Evolutionary conservation across 257 asterid genomes (phyloP), one percentile per base, ranked within the genome.

Genomic region (Solanum sejunctum): DNA sequence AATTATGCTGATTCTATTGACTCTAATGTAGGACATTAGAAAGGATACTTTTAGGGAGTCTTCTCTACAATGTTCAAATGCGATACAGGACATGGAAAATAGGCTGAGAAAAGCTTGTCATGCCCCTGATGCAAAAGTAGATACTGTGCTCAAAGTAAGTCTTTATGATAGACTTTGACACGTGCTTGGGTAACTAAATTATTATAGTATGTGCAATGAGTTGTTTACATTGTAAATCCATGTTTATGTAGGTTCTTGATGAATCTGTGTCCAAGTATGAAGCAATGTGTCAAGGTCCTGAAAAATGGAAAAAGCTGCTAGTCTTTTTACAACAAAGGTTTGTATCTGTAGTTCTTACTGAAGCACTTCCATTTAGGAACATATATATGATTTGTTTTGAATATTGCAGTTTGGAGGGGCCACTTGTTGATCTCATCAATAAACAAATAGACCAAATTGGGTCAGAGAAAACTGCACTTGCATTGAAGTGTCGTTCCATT

Each of bases 11-110:
- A 89, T 86, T 85, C 88, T 64, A 45, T 21, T 61, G 73, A 69
- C 87, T 51, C 77, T 88, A 17, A 80, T 90, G 93, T 92, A 97
- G 99, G 99, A 93, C 89, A 89, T 91, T 10, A 97, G 90, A 90
- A 95, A 90, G 91, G 98, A 97, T 88, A 94, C 98, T 84, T 97
- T 91, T 86, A 90, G 98, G 91, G 99, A 97, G 87, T 98, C 99
- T 66, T 92, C 90, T 91, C 87, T 92, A 85, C 92, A 88, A 63
- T 94, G 98, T 87, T 88, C 97, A 67, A 93, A 88, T 80, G 87
- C 94, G 85, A 89, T 95, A 83, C 95, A 95, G 88, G 94, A 87
- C 87, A 97, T 97, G 99, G 98, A 92, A 78, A 93, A 85, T 91
- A 98, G 94, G 84, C 93, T 97, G 84, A 92, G 98, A 91, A 88